phyloP scores from a whole-genome alignment of 164 flowering plant genomes.

The Stephania yunnanensis region DNA sequence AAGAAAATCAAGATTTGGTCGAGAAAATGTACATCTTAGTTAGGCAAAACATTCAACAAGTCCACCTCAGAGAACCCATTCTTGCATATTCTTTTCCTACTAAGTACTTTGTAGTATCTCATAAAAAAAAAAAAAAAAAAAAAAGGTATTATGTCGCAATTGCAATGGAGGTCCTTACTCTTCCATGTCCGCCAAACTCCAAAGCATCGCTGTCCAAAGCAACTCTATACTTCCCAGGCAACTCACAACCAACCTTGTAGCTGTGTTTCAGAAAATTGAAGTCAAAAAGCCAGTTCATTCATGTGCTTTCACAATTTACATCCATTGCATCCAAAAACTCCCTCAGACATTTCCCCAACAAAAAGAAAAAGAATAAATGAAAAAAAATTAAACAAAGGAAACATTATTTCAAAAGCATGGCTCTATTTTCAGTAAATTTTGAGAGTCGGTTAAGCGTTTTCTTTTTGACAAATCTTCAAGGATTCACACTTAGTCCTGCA shows the following conservation, averaged over 20 bases:
- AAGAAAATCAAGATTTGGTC: neutral
- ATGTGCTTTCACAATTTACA: neutral
- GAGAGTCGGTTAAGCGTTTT: no score
- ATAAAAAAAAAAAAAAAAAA: neutral
- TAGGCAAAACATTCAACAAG: neutral
- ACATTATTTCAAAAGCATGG: no score
- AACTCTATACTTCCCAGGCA: conserved; percentile 90
- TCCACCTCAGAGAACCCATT: neutral
- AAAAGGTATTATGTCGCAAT: neutral
- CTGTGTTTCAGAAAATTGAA: conserved; percentile 30
- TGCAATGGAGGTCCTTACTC: conserved; percentile 46
- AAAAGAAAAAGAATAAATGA: neutral
- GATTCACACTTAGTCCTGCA: no score
- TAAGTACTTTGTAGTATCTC: no score
- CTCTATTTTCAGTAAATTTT: no score
- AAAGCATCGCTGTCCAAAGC: conserved; percentile 91
- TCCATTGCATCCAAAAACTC: neutral
- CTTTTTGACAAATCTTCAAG: no score
- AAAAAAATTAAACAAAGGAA: no score
- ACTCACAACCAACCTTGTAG: conserved; percentile 91
- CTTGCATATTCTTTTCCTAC: neutral
- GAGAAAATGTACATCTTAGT: neutral
- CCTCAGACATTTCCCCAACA: neutral
- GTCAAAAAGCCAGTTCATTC: neutral
- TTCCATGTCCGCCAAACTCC: conserved; percentile 93